Evolutionary conservation across 2,329 filamentous ascomycete species (phyloP).

Genomic region (Zasmidium citrigriseum): DNA sequence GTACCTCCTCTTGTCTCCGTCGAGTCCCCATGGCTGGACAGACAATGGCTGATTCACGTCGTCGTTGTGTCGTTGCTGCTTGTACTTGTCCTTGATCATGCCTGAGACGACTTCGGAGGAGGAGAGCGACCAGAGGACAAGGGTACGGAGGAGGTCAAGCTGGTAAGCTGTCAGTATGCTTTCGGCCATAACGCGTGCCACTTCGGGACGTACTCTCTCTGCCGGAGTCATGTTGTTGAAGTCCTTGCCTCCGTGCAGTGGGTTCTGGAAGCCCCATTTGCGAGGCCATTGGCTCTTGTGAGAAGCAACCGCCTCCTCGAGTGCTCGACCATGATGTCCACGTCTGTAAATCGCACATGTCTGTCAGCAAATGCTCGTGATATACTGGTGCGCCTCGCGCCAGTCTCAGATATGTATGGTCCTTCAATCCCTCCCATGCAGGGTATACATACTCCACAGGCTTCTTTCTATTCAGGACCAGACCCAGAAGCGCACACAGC

Average conservation of each 20-base stretch:
- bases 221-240: slow-evolving; percentile 82
- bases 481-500: slow-evolving; percentile 81
- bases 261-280: slow-evolving; percentile 80
- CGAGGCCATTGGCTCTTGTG: slow-evolving; percentile 87
- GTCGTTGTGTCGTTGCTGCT: slow-evolving; percentile 77
- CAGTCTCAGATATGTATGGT: not conserved
- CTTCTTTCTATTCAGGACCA: slow-evolving; percentile 95
- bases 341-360: slow-evolving; percentile 57
- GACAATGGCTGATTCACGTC: slow-evolving; percentile 83
- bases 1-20: slow-evolving; percentile 89
- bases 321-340: slow-evolving; percentile 86
- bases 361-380: slow-evolving; percentile 32
- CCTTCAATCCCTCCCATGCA: not conserved
- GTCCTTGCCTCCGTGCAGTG: slow-evolving; percentile 74
- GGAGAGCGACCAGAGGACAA: slow-evolving; percentile 85
- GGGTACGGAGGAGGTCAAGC: slow-evolving; percentile 79
- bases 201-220: slow-evolving; percentile 65
- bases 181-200: not conserved
- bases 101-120: slow-evolving; percentile 81
- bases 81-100: slow-evolving; percentile 85
- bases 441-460: slow-evolving; percentile 82
- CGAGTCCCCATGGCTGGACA: slow-evolving; percentile 86
- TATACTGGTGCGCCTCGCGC: slow-evolving; percentile 13
- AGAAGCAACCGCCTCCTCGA: slow-evolving; percentile 87
- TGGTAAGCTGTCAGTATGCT: slow-evolving; percentile 44